phyloP scores from a whole-genome alignment of 148 eudicot genomes.

The Chenopodium album region DNA sequence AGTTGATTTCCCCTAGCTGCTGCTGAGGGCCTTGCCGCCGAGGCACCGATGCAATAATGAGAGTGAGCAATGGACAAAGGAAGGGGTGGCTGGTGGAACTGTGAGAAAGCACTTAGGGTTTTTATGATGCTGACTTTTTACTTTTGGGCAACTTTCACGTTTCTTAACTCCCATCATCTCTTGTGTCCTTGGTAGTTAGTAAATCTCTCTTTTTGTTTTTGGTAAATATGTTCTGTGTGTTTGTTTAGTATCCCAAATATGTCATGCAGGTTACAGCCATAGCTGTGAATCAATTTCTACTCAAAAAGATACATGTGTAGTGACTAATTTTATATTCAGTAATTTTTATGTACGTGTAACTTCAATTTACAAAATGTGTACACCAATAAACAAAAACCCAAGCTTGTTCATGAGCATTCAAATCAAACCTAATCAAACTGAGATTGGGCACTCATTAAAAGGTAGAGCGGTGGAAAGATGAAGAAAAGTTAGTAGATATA shows the following conservation, averaged over 20 bases:
- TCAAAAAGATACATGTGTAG: too few species aligned
- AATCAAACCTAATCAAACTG: too few species aligned
- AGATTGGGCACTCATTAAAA: too few species aligned
- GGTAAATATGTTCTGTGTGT: not conserved
- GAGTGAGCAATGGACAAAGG: not conserved
- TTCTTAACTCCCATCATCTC: not conserved
- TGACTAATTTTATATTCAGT: too few species aligned
- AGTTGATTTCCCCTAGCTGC: not conserved
- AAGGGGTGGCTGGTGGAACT: not conserved
- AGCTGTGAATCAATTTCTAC: not conserved
- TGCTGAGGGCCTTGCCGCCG: not conserved
- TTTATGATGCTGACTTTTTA: not conserved
- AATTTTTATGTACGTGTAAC: too few species aligned
- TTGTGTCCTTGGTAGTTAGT: not conserved
- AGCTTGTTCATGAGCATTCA: too few species aligned
- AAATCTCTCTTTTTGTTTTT: too few species aligned
- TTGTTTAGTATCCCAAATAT: not conserved
- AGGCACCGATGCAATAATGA: not conserved
- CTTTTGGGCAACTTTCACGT: not conserved
- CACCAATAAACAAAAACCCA: too few species aligned
- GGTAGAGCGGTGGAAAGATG: not conserved
- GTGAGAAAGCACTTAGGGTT: not conserved
- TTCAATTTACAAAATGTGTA: too few species aligned
- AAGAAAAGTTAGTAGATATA: not conserved
- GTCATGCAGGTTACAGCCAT: not conserved